Percentiles rank a stretch among this genome's conserved stretches.
Evolutionary conservation across 2,329 filamentous ascomycete species (phyloP).

Genomic region (Penicillium glabrum): DNA sequence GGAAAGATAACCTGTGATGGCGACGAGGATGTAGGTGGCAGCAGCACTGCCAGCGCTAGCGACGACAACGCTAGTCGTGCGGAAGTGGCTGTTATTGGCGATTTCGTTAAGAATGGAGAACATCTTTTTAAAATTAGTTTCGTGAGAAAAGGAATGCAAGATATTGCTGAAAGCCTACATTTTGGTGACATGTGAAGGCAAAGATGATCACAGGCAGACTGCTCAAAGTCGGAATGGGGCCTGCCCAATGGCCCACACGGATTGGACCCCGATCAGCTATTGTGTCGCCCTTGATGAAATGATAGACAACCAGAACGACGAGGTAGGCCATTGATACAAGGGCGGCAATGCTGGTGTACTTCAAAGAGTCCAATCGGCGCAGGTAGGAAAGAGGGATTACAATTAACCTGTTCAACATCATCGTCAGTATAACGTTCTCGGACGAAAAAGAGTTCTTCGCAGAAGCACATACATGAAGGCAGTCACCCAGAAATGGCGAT

Average conservation of each 20-base stretch:
- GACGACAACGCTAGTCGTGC: constrained; percentile 74
- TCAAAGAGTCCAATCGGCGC: constrained; percentile 86
- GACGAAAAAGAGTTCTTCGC: too few relatives aligned
- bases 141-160: not conserved
- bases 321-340: constrained; percentile 92
- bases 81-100: constrained; percentile 74
- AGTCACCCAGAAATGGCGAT: constrained; percentile 96
- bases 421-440: not conserved
- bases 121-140: constrained; percentile 62
- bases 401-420: constrained; percentile 60
- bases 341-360: constrained; percentile 93
- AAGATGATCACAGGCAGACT: constrained; percentile 95
- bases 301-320: constrained; percentile 87
- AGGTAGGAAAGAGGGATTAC: constrained; percentile 95
- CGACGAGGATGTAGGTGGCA: constrained; percentile 82
- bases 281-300: constrained; percentile 78
- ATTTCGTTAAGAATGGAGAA: constrained; percentile 98
- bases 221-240: constrained; percentile 74
- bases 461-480: constrained; percentile 71
- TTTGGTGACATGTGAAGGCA: constrained; percentile 99
- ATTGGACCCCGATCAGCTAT: constrained; percentile 72
- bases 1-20: constrained; percentile 91
- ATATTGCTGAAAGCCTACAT: constrained; percentile 56
- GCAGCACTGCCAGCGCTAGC: constrained; percentile 88
- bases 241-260: constrained; percentile 74